Evolutionary conservation across 108 stramenopile genomes (phyloP), one percentile per base, ranked within the genome.

Genomic region (Seminavis robusta): DNA sequence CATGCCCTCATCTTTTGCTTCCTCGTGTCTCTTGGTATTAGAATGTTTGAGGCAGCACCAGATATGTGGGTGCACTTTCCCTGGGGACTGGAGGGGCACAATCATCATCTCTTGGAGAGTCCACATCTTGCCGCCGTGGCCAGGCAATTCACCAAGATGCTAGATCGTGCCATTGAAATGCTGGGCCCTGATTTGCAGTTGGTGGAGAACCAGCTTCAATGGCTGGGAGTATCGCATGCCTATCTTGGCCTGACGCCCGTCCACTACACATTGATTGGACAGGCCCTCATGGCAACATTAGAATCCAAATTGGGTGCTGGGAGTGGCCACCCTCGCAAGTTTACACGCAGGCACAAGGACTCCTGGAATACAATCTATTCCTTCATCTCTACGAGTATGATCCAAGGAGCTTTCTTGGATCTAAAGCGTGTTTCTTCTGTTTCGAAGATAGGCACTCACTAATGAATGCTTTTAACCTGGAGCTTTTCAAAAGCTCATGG

Each of bases 241-340:
- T 2, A 11, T 0, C 64, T 64, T 44, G 69, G 69, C 3, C 62
- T 59, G 4, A 24, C 53, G 3, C 42, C 59, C 1, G 44, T 33
- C 13, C 63, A 71, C 44, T 64, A 71, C 46, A 39, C 56, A 29
- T 21, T 71, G 3, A 54, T 71, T 25, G 63, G 69, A 23, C 19
- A 37, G 29, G 62, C 69, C 1, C 56, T 71, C 3, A 39, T 71
- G 3, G 3, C 31, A 15, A 59, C 69, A 13, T 17, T 71, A 2
- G 34, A 63, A 23, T 7, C 50, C 3, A 26, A 24, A 15, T 47
- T 64, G 30, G 57, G 63, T 1, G 63, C 58, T 31, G 33, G 63
- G 69, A 23, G 15, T 28, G 29, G 62, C 69, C 1, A 48, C 65
- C 3, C 27, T 71, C 1, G 3, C 24, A 21, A 34, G 3, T 64